phyloP scores from a whole-genome alignment of 257 asterid genomes.

The Eustoma russellianum region DNA sequence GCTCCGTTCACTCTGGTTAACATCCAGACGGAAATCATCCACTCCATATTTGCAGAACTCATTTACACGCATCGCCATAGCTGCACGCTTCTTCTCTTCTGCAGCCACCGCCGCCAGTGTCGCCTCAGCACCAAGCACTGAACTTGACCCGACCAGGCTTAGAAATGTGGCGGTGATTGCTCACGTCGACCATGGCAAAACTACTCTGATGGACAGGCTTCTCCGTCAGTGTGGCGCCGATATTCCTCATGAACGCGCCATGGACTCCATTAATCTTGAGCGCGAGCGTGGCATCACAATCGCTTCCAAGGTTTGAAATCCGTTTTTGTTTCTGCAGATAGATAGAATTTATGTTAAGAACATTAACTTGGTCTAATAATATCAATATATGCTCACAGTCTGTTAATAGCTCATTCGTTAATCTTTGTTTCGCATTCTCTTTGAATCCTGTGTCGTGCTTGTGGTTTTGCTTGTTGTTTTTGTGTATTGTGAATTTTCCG shows the following conservation, averaged over 20 bases:
- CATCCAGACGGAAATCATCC: conserved; percentile 31
- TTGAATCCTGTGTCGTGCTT: too few species aligned
- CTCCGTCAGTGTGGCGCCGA: conserved; percentile 98
- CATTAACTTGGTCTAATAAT: too few species aligned
- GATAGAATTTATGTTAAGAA: too few species aligned
- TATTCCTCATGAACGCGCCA: conserved; percentile 90
- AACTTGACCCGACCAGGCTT: conserved; percentile 52
- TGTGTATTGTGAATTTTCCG: too few species aligned
- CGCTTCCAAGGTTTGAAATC: conserved; percentile 67
- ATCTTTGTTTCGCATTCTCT: background rate
- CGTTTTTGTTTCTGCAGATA: too few species aligned
- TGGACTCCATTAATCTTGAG: conserved; percentile 89
- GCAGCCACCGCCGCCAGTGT: conserved; percentile 31
- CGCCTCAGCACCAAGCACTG: conserved; percentile 24
- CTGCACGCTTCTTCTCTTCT: conserved; percentile 40
- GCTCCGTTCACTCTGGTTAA: conserved; percentile 53
- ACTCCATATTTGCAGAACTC: conserved; percentile 16
- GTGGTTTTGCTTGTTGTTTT: too few species aligned
- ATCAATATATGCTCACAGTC: too few species aligned
- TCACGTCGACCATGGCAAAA: conserved; percentile 96
- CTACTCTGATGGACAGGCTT: conserved; percentile 96
- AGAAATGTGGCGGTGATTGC: conserved; percentile 96
- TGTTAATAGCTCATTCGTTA: background rate
- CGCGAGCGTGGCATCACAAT: conserved; percentile 97
- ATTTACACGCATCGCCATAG: conserved; percentile 24